These are phyloP conservation scores for Diaporthe amygdali DNA, from an alignment of 2,329 filamentous ascomycete species.

Conservation along the genomic window DNA sequence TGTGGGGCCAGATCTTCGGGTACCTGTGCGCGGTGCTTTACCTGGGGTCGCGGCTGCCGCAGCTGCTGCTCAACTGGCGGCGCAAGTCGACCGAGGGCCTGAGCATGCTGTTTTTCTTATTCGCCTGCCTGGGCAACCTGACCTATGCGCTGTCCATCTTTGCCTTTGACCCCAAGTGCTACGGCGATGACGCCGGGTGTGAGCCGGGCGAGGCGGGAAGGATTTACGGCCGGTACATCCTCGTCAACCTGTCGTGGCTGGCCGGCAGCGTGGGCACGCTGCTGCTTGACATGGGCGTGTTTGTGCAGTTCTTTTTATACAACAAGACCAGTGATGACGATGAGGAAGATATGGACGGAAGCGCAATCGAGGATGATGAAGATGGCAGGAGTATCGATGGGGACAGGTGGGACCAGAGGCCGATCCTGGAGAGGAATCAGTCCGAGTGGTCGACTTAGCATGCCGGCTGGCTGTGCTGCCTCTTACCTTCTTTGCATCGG, in stretches of 20 bases:
- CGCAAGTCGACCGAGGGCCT: constrained; percentile 94
- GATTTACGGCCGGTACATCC: constrained; percentile 81
- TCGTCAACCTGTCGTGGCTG: constrained; percentile 91
- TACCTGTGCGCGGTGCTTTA: constrained; percentile 92
- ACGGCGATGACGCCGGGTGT: constrained; percentile 54
- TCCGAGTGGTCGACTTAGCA: constrained; percentile 29
- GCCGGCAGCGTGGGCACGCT: constrained; percentile 88
- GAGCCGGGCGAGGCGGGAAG: constrained; percentile 64
- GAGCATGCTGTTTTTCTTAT: constrained; percentile 93
- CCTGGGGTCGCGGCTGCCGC: constrained; percentile 86
- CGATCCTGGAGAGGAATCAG: constrained; percentile 39
- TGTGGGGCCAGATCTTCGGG: constrained; percentile 87
- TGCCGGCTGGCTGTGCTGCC: background rate
- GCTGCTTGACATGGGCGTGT: constrained; percentile 83
- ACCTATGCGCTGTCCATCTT: constrained; percentile 93
- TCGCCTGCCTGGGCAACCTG: constrained; percentile 93
- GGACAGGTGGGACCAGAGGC: constrained; percentile 46
- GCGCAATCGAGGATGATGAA: constrained; percentile 34
- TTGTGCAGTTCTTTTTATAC: constrained; percentile 92
- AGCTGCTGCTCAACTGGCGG: constrained; percentile 89
- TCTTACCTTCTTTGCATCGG: background rate
- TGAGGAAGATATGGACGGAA: constrained; percentile 28
- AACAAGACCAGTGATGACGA: constrained; percentile 47
- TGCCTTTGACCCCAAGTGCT: constrained; percentile 81
- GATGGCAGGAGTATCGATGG: constrained; percentile 37